Evolutionary conservation across 768 basidiomycete species (phyloP).

Genomic region (Imleria badia): DNA sequence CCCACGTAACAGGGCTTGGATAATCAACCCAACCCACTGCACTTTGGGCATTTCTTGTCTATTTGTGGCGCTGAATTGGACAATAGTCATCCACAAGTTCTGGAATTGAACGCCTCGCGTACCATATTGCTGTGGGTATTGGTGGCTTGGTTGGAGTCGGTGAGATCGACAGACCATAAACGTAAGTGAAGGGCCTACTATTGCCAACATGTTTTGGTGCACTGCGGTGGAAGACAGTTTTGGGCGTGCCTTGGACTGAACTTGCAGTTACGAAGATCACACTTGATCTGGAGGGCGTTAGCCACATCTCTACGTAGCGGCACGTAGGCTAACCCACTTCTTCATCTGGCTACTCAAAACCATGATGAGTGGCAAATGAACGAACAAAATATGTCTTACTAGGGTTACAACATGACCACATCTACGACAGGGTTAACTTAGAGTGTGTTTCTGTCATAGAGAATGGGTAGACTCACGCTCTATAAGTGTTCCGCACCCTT

Average conservation of each 20-base stretch:
- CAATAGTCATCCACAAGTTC: not conserved
- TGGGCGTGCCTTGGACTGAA: conserved; percentile 59
- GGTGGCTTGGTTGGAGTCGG: conserved; percentile 39
- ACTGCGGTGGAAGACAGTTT: conserved; percentile 49
- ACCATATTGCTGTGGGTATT: conserved; percentile 69
- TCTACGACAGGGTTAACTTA: conserved; percentile 30
- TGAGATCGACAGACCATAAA: conserved; percentile 11
- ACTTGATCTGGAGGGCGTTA: conserved; percentile 52
- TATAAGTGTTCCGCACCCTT: conserved; percentile 60
- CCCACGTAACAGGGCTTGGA: not conserved
- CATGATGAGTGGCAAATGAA: conserved; percentile 6
- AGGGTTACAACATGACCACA: conserved; percentile 55
- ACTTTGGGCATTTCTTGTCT: conserved; percentile 55
- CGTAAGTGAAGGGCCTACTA: conserved; percentile 46
- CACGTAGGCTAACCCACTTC: conserved; percentile 38
- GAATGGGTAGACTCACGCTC: conserved; percentile 36
- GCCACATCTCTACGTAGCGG: conserved; percentile 3
- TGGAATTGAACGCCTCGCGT: conserved; percentile 17
- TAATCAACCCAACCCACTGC: conserved; percentile 21
- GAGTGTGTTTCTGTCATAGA: not conserved
- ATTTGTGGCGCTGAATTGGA: conserved; percentile 52
- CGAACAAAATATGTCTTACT: conserved; percentile 33
- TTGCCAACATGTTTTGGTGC: conserved; percentile 64
- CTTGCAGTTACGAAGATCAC: conserved; percentile 57
- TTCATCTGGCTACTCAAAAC: conserved; percentile 50